Percentiles rank a stretch among this genome's conserved stretches.
Evolutionary conservation across 257 asterid genomes (phyloP).

Genomic region (Phtheirospermum japonicum): DNA sequence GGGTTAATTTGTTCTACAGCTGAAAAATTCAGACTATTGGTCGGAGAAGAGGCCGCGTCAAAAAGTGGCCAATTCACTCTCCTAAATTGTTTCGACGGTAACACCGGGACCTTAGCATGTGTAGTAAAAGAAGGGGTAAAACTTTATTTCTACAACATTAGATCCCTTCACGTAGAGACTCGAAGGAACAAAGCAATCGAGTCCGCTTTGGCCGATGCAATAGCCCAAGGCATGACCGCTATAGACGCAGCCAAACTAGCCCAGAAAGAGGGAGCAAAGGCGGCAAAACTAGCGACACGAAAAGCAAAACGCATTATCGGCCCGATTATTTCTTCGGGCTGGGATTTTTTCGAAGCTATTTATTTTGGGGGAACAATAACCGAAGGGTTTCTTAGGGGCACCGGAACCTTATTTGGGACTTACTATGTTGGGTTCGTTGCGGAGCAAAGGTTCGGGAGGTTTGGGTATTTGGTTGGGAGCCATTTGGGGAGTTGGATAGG

Average conservation of each 20-base stretch:
- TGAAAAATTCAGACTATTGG: conserved; percentile 77
- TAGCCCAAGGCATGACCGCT: conserved; percentile 71
- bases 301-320: conserved; percentile 84
- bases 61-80: conserved; percentile 80
- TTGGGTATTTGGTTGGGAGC: conserved; percentile 90
- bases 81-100: conserved; percentile 77
- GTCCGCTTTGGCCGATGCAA: conserved; percentile 67
- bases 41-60: conserved; percentile 84
- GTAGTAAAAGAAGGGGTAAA: conserved; percentile 83
- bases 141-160: conserved; percentile 66
- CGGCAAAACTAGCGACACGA: conserved; percentile 80
- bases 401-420: conserved; percentile 83
- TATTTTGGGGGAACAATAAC: conserved; percentile 81
- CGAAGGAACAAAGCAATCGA: conserved; percentile 73
- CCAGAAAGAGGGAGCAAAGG: conserved; percentile 84
- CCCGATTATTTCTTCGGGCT: conserved; percentile 88
- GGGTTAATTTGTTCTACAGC: conserved; percentile 48
- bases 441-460: conserved; percentile 74
- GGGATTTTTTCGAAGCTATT: conserved; percentile 93
- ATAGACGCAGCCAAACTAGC: conserved; percentile 72
- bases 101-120: conserved; percentile 83
- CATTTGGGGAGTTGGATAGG: conserved; percentile 95
- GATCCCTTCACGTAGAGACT: conserved; percentile 67
- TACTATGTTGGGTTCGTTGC: conserved; percentile 67
- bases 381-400: conserved; percentile 90